Percentiles rank a stretch among this genome's conserved stretches.
Evolutionary conservation across 2,329 filamentous ascomycete species (phyloP).

Genomic region (Xenoacremonium recifei): DNA sequence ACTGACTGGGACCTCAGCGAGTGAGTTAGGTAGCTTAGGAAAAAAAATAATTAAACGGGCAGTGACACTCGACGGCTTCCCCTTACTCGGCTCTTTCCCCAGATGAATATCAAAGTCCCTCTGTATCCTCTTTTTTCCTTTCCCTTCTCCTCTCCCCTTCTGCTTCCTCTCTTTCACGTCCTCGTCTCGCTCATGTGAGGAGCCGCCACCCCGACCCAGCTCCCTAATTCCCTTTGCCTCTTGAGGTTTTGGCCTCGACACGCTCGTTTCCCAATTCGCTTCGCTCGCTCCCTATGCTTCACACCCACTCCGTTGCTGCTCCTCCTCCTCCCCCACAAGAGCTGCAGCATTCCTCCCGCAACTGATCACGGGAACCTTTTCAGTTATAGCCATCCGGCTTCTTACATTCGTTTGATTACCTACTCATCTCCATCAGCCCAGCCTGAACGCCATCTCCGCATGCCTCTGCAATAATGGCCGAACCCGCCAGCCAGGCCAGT

Average conservation of each 20-base stretch:
- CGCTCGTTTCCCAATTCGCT: conserved; percentile 26
- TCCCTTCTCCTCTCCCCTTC: conserved; percentile 5
- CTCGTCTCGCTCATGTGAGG: not conserved
- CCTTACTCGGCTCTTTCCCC: conserved; percentile 18
- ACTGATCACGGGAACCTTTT: conserved; percentile 6
- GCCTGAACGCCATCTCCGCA: not conserved
- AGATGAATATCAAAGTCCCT: conserved; percentile 6
- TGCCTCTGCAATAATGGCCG: conserved; percentile 29
- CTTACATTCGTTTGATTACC: conserved; percentile 13
- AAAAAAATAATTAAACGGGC: conserved; percentile 29
- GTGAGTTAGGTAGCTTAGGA: no score
- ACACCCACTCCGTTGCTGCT: no score
- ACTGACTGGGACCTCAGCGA: no score
- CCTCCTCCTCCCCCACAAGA: conserved; percentile 28
- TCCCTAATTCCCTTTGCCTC: conserved; percentile 9
- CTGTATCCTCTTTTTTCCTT: conserved; percentile 10
- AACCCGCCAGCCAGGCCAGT: conserved; percentile 30
- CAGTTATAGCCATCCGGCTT: conserved; percentile 15
- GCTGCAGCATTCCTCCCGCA: conserved; percentile 18
- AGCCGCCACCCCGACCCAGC: conserved; percentile 2
- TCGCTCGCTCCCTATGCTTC: conserved; percentile 30
- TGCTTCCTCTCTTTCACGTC: conserved; percentile 2
- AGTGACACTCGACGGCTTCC: conserved; percentile 18
- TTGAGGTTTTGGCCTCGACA: conserved; percentile 27
- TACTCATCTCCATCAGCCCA: no score